Conservation (phyloP, 805 yeast species). For the Saturnispora silvae region DNA sequence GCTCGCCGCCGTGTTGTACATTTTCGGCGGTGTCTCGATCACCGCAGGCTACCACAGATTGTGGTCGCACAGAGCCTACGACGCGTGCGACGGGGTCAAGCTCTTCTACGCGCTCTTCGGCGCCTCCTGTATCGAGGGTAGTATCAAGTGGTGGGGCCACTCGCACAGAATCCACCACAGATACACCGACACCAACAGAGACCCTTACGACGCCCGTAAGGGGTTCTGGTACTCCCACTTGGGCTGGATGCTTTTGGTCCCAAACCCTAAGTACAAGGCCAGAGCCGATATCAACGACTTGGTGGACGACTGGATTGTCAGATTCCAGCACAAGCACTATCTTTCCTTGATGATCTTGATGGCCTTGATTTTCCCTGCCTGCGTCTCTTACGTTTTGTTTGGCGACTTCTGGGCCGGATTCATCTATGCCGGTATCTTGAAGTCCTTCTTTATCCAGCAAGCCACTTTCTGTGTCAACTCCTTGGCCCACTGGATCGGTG, state of each 20-base stretch:
- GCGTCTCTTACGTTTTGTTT: slow-evolving; percentile 45
- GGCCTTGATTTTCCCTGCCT: slow-evolving; percentile 53
- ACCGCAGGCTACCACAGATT: slow-evolving; percentile 81
- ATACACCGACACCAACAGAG: slow-evolving; percentile 74
- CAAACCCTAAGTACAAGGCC: slow-evolving; percentile 75
- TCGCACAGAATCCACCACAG: slow-evolving; percentile 80
- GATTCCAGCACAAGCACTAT: slow-evolving; percentile 75
- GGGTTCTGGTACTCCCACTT: slow-evolving; percentile 80
- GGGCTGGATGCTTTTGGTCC: slow-evolving; percentile 77
- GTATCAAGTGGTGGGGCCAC: slow-evolving; percentile 85
- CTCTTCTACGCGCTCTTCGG: slow-evolving; percentile 67
- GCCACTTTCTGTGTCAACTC: slow-evolving; percentile 83
- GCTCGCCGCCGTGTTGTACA: slow-evolving; percentile 42
- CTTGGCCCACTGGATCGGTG: slow-evolving; percentile 79
- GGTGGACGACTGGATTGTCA: slow-evolving; percentile 67
- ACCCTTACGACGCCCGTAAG: slow-evolving; percentile 76
- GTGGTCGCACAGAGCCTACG: slow-evolving; percentile 68
- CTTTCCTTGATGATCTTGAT: slow-evolving; percentile 47
- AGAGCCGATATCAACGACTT: slow-evolving; percentile 75
- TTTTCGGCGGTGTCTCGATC: slow-evolving; percentile 59
- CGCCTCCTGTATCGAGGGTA: slow-evolving; percentile 76
- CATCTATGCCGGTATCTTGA: slow-evolving; percentile 63
- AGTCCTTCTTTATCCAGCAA: slow-evolving; percentile 65
- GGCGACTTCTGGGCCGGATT: slow-evolving; percentile 64
- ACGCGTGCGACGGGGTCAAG: slow-evolving; percentile 50